Conservation (phyloP, 495 filamentous ascomycete genomes). For the Massariosphaeria phaeospora region DNA sequence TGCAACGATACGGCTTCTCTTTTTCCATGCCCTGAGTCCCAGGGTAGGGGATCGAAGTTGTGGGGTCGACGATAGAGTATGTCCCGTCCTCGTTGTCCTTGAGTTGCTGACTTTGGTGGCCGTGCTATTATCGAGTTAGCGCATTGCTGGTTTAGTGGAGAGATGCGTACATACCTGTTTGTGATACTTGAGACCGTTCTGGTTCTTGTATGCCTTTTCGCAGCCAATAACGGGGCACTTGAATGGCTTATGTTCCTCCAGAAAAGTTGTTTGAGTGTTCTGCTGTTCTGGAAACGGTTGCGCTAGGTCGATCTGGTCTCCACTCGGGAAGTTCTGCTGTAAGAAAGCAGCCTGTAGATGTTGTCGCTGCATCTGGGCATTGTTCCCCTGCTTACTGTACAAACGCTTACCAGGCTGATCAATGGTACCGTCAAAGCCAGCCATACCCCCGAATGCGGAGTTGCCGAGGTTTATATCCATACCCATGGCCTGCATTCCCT, state of each 20-base stretch:
- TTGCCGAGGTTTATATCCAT: conserved; percentile 32
- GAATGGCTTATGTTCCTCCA: conserved; percentile 83
- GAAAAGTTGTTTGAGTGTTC: conserved; percentile 46
- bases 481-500: conserved; percentile 19
- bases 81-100: conserved; percentile 95
- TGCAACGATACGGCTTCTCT: conserved; percentile 96
- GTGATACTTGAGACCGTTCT: conserved; percentile 92
- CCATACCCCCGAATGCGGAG: conserved; percentile 25
- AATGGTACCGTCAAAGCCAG: conserved; percentile 61
- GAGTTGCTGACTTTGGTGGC: conserved; percentile 91
- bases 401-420: conserved; percentile 93
- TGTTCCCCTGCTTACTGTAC: conserved; percentile 78
- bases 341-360: conserved; percentile 57
- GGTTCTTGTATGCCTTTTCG: conserved; percentile 99
- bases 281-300: conserved; percentile 69
- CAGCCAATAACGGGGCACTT: conserved; percentile 96
- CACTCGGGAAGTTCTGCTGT: conserved; percentile 59
- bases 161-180: conserved; percentile 56
- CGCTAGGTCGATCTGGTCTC: conserved; percentile 66
- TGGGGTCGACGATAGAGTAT: conserved; percentile 95
- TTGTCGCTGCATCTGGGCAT: conserved; percentile 55
- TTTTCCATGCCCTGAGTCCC: conserved; percentile 99
- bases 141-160: conserved; percentile 12
- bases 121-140: conserved; percentile 59
- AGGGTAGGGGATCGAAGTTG: conserved; percentile 87